Percentiles rank a stretch among this genome's conserved stretches.
phyloP scores from a whole-genome alignment of 164 flowering plant genomes.

The Litsea cubeba region DNA sequence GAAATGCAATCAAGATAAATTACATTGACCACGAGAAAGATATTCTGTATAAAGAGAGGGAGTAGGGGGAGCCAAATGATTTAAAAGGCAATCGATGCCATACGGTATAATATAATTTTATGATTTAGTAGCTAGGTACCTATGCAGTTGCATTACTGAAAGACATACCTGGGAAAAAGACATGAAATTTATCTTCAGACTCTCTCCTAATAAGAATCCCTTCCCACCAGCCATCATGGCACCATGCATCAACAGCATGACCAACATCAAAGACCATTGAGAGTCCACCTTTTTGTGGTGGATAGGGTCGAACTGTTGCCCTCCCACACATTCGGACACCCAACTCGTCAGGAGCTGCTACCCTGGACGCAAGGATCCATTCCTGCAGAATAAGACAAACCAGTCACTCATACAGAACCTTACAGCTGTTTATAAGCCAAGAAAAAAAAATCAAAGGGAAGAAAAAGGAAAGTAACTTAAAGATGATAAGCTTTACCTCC shows the following conservation, averaged over 20 bases:
- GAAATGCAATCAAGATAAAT: too few species aligned
- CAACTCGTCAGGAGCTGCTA: constrained; percentile 48
- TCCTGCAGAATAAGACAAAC: constrained; percentile 39
- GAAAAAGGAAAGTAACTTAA: background rate
- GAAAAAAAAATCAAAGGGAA: background rate
- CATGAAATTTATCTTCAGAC: constrained; percentile 35
- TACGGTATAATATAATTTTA: too few species aligned
- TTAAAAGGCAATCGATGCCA: too few species aligned
- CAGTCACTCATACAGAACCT: background rate
- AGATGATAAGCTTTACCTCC: constrained; percentile 43
- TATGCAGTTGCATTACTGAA: too few species aligned
- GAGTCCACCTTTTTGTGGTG: constrained; percentile 20
- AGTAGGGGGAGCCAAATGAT: too few species aligned
- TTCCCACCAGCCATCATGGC: constrained; percentile 98
- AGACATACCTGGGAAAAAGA: constrained; percentile 74
- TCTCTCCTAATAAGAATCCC: constrained; percentile 66
- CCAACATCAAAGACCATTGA: constrained; percentile 46
- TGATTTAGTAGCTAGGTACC: too few species aligned
- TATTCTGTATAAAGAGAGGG: too few species aligned
- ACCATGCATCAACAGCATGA: constrained; percentile 72
- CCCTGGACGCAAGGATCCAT: constrained; percentile 63
- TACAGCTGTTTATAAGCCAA: too few species aligned
- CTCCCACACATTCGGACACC: constrained; percentile 54
- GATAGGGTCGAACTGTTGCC: constrained; percentile 52
- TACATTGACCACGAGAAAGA: too few species aligned